These are phyloP conservation scores for Colletotrichum camelliae DNA, from an alignment of 2,329 filamentous ascomycete species.

Conservation along the genomic window DNA sequence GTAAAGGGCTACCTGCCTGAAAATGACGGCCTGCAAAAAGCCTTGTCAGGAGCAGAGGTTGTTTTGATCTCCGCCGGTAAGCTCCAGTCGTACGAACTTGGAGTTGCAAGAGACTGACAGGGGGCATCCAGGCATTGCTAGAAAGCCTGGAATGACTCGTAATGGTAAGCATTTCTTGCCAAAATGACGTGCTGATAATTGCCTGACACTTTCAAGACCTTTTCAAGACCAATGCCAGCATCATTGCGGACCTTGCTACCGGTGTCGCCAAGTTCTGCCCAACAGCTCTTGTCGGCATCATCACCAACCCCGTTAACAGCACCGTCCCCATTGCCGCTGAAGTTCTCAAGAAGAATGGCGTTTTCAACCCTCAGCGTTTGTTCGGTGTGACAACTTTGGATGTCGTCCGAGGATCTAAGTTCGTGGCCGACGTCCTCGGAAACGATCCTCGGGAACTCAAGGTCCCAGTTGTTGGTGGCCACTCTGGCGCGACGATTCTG, in stretches of 20 bases:
- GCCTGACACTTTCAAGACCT: not conserved
- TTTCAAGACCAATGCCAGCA: slow-evolving; percentile 85
- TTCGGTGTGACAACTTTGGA: slow-evolving; percentile 85
- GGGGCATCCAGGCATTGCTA: slow-evolving; percentile 63
- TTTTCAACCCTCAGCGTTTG: slow-evolving; percentile 81
- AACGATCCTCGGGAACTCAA: slow-evolving; percentile 70
- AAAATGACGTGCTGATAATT: not conserved
- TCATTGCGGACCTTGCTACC: slow-evolving; percentile 79
- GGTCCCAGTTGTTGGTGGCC: slow-evolving; percentile 77
- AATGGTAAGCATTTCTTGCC: slow-evolving; percentile 40
- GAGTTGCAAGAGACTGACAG: not conserved
- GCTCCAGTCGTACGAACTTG: not conserved
- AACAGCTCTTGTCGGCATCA: slow-evolving; percentile 77
- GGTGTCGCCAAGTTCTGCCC: slow-evolving; percentile 72
- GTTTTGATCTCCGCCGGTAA: slow-evolving; percentile 73
- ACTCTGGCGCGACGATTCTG: slow-evolving; percentile 80
- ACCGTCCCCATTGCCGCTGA: slow-evolving; percentile 81
- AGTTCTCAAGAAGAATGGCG: slow-evolving; percentile 75
- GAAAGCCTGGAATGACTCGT: slow-evolving; percentile 84
- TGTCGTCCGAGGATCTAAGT: slow-evolving; percentile 77
- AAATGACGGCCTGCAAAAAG: slow-evolving; percentile 65
- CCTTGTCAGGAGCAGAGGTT: slow-evolving; percentile 72
- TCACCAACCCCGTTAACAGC: slow-evolving; percentile 83
- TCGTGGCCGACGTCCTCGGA: slow-evolving; percentile 65
- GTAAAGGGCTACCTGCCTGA: slow-evolving; percentile 73